Base-by-base conservation (phyloP, 169 alveolate genomes). In the Eimeria brunetti region DNA sequence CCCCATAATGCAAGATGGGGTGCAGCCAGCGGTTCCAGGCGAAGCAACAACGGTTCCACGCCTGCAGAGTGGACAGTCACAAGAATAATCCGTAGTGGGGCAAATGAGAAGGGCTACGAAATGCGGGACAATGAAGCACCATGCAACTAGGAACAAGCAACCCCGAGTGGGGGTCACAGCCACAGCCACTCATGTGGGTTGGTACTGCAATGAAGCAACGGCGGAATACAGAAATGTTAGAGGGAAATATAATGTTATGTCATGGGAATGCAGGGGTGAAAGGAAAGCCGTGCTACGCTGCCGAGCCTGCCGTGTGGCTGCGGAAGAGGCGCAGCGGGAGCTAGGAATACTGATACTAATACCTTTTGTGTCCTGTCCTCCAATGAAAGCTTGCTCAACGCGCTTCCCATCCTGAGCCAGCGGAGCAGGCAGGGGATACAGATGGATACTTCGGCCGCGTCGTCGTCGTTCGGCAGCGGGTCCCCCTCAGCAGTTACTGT, bases 1-100 rank as follows among this genome's bases (percentile, higher is more conserved):
- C 60, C 56, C 97, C 95, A 73, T 91, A 95, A 62, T 95, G 97
- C 44, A 95, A 49, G 58, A 76, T 9, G n/a, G 96, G 95, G 76
- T 95, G 96, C 22, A 95, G 36, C 73, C 89, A 80, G 14, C 94
- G 58, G 69, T 88, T 69, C 96, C 96, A 95, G 36, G 75, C 88
- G 58, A 46, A 49, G n/a, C 93, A 88, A 11, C 89, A 76, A 71
- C 93, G 84, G 44, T 49, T 9, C 88, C 89, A 92, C 53, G 36
- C 93, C 96, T 92, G 73, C 75, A 38, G 30, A 56, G 51, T 1
- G 30, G 41, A 83, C 90, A 53, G 38, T 56, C 53, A n/a, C 16
- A 33, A 8, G 12, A n/a, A 7, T 2, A 53, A 22, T 27, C 24
- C 38, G 41, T 27, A 76, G 41, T 49, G 60, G 44, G 64, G 86